Base-by-base conservation (phyloP, 495 filamentous ascomycete species). In the Annulohypoxylon stygium region DNA sequence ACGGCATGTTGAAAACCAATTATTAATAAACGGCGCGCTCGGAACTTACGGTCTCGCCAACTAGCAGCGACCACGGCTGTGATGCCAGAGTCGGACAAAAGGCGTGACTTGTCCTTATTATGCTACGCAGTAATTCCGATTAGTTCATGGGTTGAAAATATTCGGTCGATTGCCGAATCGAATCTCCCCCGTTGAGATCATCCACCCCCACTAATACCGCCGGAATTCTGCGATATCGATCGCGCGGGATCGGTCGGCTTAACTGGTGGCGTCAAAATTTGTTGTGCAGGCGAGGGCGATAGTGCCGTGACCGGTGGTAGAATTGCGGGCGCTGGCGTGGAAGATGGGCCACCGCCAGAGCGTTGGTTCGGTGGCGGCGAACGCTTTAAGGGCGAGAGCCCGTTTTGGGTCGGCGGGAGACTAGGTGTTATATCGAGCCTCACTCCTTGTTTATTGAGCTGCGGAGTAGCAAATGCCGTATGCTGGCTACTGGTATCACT, bases 311-410 rank as follows among this genome's bases (percentile, higher is more conserved):
- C 77, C 23, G 88, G 88, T 20, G 86, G 86, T 12, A 88, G 73
- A 9, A 88, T 81, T n/a, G 82, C 74, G 20, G 78, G 74, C 63
- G 63, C 59, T 33, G 80, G 78, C 9, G 81, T 80, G 34, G 71
- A 73, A 10, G 60, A 68, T 59, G 74, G 39, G 23, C 67, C 50
- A 57, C 70, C 59, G 65, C 73, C 50, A 63, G 69, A 41, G 65
- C 76, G 78, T 33, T 80, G 78, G 30, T 73, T 74, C 12, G 73
- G 71, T 30, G 84, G 80, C 20, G 86, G 84, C 12, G 87, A 88
- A 43, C 93, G 90, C 77, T 97, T 97, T 45, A 87, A 91, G 4
- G 93, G 93, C 16, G 93, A 95, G 39, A 93, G 80, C 5, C 92
- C 93, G 4, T 88, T 90, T 43, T 84, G 81, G 23, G 83, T 71